phyloP scores from a whole-genome alignment of 192 early-diverging fungal species.

The Backusella westeae region DNA sequence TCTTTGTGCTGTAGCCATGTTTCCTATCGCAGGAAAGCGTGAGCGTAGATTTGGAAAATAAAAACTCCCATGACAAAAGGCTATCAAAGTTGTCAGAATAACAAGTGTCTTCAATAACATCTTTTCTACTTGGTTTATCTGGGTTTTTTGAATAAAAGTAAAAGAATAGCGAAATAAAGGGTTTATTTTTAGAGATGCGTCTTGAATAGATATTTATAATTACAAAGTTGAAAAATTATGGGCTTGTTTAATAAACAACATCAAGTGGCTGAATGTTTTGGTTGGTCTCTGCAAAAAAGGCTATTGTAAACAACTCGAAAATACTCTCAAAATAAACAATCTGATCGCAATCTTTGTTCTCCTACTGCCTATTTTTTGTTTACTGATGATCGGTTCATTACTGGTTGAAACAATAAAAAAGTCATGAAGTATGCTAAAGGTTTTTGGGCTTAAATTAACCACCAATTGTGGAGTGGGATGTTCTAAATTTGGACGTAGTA shows the following conservation, averaged over 20 bases:
- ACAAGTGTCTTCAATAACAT: not conserved
- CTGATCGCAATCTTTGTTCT: not conserved
- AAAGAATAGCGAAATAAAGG: not conserved
- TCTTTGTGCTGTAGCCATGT: conserved; percentile 9
- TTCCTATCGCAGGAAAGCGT: not conserved
- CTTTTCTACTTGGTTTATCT: not conserved
- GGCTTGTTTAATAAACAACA: not conserved
- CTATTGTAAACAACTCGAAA: not conserved
- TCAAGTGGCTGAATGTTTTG: conserved; percentile 8
- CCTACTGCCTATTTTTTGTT: not conserved
- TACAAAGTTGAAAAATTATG: not conserved
- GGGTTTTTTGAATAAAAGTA: not conserved
- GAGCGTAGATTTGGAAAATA: not conserved
- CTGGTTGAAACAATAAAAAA: not conserved
- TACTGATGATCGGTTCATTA: not conserved
- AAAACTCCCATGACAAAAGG: not conserved
- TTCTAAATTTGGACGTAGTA: not conserved
- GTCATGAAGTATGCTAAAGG: not conserved
- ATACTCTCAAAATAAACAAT: not conserved
- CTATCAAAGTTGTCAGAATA: not conserved
- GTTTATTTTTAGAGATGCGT: not conserved
- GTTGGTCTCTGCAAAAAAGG: not conserved
- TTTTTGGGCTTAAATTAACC: not conserved
- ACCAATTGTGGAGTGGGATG: not conserved
- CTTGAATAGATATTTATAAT: not conserved